phyloP scores from a whole-genome alignment of 2,329 filamentous ascomycete genomes.

The Sphaerulina musiva region DNA sequence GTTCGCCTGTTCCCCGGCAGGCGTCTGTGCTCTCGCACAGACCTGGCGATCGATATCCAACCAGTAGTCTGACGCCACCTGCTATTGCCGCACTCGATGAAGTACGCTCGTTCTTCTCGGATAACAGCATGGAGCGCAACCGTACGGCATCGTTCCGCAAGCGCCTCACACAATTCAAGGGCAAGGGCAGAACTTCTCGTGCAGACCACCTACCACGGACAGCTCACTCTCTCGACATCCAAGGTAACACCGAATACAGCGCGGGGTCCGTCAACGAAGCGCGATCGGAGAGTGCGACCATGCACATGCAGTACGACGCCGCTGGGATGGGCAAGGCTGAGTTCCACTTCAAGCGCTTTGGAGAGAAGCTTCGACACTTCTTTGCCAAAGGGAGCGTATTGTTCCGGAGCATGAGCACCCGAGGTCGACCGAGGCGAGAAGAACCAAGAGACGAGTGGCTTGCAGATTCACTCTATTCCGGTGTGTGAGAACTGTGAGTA shows the following conservation, averaged over 20 bases:
- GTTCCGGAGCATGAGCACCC: constrained; percentile 28
- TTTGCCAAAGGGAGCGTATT: constrained; percentile 34
- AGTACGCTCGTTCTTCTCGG: constrained; percentile 40
- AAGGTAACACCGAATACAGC: constrained; percentile 28
- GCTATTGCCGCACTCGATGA: constrained; percentile 37
- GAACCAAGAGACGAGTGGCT: constrained; percentile 22
- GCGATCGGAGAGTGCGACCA: constrained; percentile 21
- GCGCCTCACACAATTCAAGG: constrained; percentile 29
- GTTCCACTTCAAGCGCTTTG: constrained; percentile 37
- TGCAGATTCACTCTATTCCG: constrained; percentile 28
- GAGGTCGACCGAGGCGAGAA: constrained; percentile 10
- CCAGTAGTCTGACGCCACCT: constrained; percentile 41
- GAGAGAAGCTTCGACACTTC: constrained; percentile 35
- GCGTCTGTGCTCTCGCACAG: constrained; percentile 27
- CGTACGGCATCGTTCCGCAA: constrained; percentile 33
- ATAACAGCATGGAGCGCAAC: constrained; percentile 34
- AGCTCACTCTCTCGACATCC: constrained; percentile 20
- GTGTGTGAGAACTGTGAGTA: constrained; percentile 21
- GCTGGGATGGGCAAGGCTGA: constrained; percentile 36
- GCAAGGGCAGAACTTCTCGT: constrained; percentile 14
- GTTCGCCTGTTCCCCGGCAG: constrained; percentile 16
- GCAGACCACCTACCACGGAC: constrained; percentile 16
- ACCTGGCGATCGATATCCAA: constrained; percentile 46
- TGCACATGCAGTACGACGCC: constrained; percentile 29
- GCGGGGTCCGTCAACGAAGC: constrained; percentile 24